These are phyloP conservation scores for Cytospora mali DNA, from an alignment of 2,329 filamentous ascomycete species.

Conservation along the genomic window DNA sequence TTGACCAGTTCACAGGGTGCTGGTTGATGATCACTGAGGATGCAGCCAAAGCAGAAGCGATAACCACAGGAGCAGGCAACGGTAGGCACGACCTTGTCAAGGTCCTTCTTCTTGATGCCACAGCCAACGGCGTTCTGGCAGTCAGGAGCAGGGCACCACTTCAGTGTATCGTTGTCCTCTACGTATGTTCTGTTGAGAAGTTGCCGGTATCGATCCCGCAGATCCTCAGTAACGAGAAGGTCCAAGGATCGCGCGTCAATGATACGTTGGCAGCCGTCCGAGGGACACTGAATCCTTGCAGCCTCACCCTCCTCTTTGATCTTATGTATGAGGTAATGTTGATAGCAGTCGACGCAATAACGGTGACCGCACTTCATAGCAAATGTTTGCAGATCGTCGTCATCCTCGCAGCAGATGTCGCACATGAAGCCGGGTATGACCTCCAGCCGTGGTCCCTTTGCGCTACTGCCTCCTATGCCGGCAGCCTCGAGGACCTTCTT, in stretches of 20 bases:
- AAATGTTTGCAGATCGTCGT: slow-evolving; percentile 75
- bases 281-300: slow-evolving; percentile 89
- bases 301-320: slow-evolving; percentile 95
- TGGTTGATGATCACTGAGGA: slow-evolving; percentile 86
- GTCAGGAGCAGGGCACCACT: slow-evolving; percentile 98
- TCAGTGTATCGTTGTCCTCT: slow-evolving; percentile 91
- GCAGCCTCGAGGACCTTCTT: slow-evolving; percentile 81
- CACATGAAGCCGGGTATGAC: slow-evolving; percentile 78
- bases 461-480: slow-evolving; percentile 71
- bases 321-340: slow-evolving; percentile 88
- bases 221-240: slow-evolving; percentile 65
- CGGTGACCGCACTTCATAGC: slow-evolving; percentile 94
- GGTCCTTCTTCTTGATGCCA: slow-evolving; percentile 80
- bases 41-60: slow-evolving; percentile 94
- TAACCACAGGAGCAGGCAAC: slow-evolving; percentile 84
- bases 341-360: slow-evolving; percentile 91
- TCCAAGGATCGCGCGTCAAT: slow-evolving; percentile 89
- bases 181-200: slow-evolving; percentile 93
- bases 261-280: slow-evolving; percentile 83
- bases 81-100: slow-evolving; percentile 83
- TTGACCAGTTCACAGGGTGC: slow-evolving; percentile 90
- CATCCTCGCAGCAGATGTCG: slow-evolving; percentile 96
- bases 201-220: slow-evolving; percentile 71
- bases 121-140: slow-evolving; percentile 94
- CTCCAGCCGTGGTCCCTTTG: slow-evolving; percentile 67